Base-by-base conservation (phyloP, 169 alveolate genomes). In the Cryptosporidium ryanae region DNA sequence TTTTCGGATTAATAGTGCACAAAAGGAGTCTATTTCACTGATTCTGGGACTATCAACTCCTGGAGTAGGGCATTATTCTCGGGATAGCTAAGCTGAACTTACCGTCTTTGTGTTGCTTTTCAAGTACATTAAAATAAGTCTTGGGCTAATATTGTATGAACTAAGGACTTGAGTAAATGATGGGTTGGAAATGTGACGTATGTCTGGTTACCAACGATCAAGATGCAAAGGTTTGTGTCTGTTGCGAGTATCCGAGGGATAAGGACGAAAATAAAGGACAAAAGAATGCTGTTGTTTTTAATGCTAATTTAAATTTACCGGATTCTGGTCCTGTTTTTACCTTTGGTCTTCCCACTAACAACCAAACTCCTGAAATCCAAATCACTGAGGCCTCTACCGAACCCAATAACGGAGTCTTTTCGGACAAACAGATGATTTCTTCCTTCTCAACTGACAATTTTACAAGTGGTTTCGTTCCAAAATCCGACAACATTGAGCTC, bases 101-200 rank as follows among this genome's bases (percentile, higher is more conserved):
- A 38, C 3, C 46, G 46, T 38, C 46, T 10, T 38, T 38, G 46
- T 10, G 8, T 38, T 38, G 46, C 8, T 38, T 38, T n/a, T 38
- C 8, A 38, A 38, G 46, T 38, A 38, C 8, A 38, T 38, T 38
- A 6, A n/a, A n/a, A n/a, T n/a, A n/a, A 38, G 3, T 38, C 13
- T 38, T 38, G 8, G 8, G 46, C 3, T 0, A 6, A 38, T 38
- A 38, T 38, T 38, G 8, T 38, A 38, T 10, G 13, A 38, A 6
- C 46, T 12, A 46, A 46, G 13, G 27, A 5, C 18, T 52, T 52
- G 5, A 52, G 5, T 25, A 21, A 21, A 31, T 61, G 32, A 76
- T 76, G 87, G 87, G 70, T 48, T 76, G 87, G 87, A 76, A 25
- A 55, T 76, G 87, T 4, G 65, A 49, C n/a, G 87, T 76, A 4